phyloP scores from a whole-genome alignment of 352 stramenopile genomes.

The Globisporangium middletonii region DNA sequence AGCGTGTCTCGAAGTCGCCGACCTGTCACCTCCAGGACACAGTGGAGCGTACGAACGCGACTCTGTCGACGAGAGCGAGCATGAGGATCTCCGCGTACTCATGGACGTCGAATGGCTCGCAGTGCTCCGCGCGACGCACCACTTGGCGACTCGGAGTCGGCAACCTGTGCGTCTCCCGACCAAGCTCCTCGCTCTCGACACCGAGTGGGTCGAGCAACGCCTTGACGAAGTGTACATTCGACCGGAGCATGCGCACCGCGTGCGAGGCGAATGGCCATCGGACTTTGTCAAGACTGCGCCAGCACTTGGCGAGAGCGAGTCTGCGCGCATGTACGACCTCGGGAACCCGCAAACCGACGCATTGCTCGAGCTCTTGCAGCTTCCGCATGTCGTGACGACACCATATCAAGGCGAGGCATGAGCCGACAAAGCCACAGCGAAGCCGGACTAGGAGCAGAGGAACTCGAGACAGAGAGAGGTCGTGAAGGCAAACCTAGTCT shows the following conservation, averaged over 20 bases:
- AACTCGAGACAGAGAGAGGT: too few species aligned
- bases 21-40: constrained; percentile 21
- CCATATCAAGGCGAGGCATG: constrained; percentile 1
- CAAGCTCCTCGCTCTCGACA: constrained; percentile 28
- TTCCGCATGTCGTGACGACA: constrained; percentile 68
- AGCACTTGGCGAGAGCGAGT: constrained; percentile 6
- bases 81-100: constrained; percentile 26
- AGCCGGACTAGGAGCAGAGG: too few species aligned
- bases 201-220: constrained; percentile 27
- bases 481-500: too few species aligned
- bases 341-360: constrained; percentile 89
- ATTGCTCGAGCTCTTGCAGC: constrained; percentile 59
- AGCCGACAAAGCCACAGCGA: background rate
- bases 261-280: constrained; percentile 12
- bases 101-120: constrained; percentile 87
- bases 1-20: constrained; percentile 82
- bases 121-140: constrained; percentile 72
- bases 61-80: too few species aligned
- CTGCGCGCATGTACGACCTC: background rate
- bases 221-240: constrained; percentile 2
- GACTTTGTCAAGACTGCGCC: constrained; percentile 27
- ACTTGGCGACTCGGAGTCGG: constrained; percentile 26
- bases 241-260: constrained; percentile 1
- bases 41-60: background rate
- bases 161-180: constrained; percentile 20